Base-by-base conservation (phyloP, 768 basidiomycete genomes). In the Tylopilus subfusipes region DNA sequence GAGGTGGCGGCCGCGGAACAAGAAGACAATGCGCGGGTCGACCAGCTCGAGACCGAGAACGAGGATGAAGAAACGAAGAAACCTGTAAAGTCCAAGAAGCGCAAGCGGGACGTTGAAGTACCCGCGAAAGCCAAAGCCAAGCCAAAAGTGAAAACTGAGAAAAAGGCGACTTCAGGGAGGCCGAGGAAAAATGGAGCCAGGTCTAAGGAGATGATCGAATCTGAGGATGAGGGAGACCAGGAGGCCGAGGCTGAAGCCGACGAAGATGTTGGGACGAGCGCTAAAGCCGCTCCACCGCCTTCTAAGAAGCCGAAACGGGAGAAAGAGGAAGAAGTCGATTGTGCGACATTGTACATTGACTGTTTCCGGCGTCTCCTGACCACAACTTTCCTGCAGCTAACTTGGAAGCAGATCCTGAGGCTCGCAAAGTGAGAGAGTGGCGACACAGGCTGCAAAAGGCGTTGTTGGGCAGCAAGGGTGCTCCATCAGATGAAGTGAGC, bases 391-490 rank as follows among this genome's bases (percentile, higher is more conserved):
- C 44, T 45, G 22, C 47, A 77, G 77, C 75, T 53, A 75, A 76
- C 48, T 58, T 84, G 50, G 71, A 74, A 39, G 73, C 69, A 46
- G 84, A 88, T 68, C 78, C 78, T 2, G 86, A 88, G 56, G 87
- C 84, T 22, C 63, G 75, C 51, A 85, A 86, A 69, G 92, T 95
- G 62, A 85, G 89, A 65, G 88, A 90, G 54, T 96, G 94, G 93
- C 79, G 95, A 60, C 93, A 96, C 70, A 88, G 84, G 70, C 79
- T 97, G 3, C 94, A 98, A 73, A 89, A 93, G 70, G 88, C 83
- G 0, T 88, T 93, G 75, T 67, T 95, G 49, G 83, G 84, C 60
- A 80, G 74, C 59, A 86, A 86, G 71, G 72, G 73, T 7, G 58
- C 76, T 9, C 86, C 90, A 5, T 85, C 82, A 62, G 80, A 81